A percentile compares a stretch with the other conserved stretches of the same genome.
phyloP scores from a whole-genome alignment of 257 asterid genomes.

The Solanum habrochaites region DNA sequence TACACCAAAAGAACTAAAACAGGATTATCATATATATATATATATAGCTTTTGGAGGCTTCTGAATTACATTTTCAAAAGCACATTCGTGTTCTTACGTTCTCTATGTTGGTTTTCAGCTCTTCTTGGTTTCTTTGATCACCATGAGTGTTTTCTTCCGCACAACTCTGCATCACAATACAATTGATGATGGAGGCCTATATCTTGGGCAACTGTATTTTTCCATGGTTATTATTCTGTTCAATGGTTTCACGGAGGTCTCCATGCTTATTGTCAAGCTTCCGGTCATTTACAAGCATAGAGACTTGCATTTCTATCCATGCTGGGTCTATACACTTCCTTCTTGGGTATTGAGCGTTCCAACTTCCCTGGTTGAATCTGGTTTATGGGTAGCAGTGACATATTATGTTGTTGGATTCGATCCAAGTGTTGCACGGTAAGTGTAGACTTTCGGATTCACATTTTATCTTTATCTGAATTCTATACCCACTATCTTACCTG shows the following conservation, averaged over 20 bases:
- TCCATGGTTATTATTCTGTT: constrained; percentile 86
- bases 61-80: background rate
- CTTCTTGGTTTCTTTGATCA: constrained; percentile 70
- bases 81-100: constrained; percentile 4
- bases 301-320: constrained; percentile 81
- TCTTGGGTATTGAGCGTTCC: constrained; percentile 88
- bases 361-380: constrained; percentile 72
- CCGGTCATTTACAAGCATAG: constrained; percentile 91
- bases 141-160: constrained; percentile 95
- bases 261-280: constrained; percentile 89
- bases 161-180: constrained; percentile 72
- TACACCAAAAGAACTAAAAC: background rate
- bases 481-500: background rate
- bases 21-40: background rate
- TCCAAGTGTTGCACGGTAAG: constrained; percentile 73
- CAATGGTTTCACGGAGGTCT: constrained; percentile 93
- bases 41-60: background rate
- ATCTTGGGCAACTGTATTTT: constrained; percentile 73
- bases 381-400: constrained; percentile 86
- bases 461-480: background rate
- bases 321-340: constrained; percentile 92
- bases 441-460: background rate
- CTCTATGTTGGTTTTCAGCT: constrained; percentile 43
- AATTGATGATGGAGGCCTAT: constrained; percentile 80
- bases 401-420: constrained; percentile 87